phyloP scores from a whole-genome alignment of 1,139 yeast genomes.

The Saccharomyces hybrid region DNA sequence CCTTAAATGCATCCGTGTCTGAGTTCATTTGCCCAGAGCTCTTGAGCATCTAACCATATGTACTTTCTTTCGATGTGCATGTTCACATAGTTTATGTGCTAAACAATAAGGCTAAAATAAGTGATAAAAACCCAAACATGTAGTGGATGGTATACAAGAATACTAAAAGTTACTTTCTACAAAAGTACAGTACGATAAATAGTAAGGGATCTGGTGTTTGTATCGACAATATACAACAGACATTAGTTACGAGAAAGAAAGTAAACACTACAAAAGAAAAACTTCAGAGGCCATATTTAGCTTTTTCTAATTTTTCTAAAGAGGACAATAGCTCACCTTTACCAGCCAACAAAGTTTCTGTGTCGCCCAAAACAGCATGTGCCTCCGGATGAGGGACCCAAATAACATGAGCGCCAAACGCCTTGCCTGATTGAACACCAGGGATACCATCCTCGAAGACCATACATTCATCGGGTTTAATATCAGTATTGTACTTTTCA shows the following conservation, averaged over 20 bases:
- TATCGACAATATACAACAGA: neutral
- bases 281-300: conserved; percentile 38
- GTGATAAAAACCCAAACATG: neutral
- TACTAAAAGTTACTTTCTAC: neutral
- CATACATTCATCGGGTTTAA: conserved; percentile 67
- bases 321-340: conserved; percentile 51
- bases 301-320: conserved; percentile 47
- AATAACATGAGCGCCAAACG: conserved; percentile 74
- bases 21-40: conserved; percentile 1
- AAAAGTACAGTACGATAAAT: neutral
- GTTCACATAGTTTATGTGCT: neutral
- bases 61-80: neutral
- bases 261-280: neutral
- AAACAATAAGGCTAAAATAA: neutral
- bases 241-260: neutral
- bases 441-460: conserved; percentile 93
- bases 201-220: neutral
- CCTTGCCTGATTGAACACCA: conserved; percentile 74
- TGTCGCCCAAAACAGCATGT: conserved; percentile 39
- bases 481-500: conserved; percentile 38
- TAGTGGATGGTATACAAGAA: neutral
- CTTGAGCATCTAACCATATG: neutral
- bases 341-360: conserved; percentile 44
- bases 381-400: conserved; percentile 91
- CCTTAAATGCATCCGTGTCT: conserved; percentile 9